Percentiles rank a stretch among this genome's conserved stretches.
Conservation (phyloP, 23 red algal genomes). For the Porphyridium purpureum region DNA sequence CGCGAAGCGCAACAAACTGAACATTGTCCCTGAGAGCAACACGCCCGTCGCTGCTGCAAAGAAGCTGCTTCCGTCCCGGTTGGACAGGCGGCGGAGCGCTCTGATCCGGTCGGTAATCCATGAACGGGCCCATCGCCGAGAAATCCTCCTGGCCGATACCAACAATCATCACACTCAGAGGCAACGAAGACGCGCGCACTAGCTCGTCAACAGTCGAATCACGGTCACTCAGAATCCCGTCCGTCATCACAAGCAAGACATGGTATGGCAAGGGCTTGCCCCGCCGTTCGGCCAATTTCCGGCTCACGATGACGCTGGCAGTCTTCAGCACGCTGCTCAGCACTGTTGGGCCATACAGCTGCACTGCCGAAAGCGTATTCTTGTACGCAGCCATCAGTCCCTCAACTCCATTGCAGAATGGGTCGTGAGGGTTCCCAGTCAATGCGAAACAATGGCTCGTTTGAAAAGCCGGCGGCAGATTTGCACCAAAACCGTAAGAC, state of each 20-base stretch:
- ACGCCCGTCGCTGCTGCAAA: no score
- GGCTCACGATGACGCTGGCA: background rate
- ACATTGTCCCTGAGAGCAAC: conserved; percentile 72
- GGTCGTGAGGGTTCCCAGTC: conserved; percentile 19
- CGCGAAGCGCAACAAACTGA: conserved; percentile 49
- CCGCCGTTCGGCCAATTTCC: conserved; percentile 28
- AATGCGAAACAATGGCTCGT: conserved; percentile 48
- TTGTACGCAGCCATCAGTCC: conserved; percentile 50
- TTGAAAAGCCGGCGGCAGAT: conserved; percentile 23
- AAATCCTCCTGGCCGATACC: conserved; percentile 8
- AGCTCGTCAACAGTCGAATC: conserved; percentile 8
- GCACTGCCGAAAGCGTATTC: conserved; percentile 24
- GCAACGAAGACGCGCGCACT: conserved; percentile 2
- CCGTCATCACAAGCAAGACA: conserved; percentile 12
- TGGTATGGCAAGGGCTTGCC: conserved; percentile 11
- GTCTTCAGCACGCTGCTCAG: conserved; percentile 38
- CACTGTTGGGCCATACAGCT: conserved; percentile 43
- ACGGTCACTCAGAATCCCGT: conserved; percentile 8
- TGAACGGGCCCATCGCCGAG: conserved; percentile 1
- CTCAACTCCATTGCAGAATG: conserved; percentile 38
- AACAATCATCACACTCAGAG: conserved; percentile 4
- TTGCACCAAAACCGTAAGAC: conserved; percentile 58
- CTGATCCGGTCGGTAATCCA: background rate
- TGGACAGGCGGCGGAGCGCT: background rate
- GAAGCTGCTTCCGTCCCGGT: no score